A percentile compares a stretch with the other conserved stretches of the same genome.
phyloP scores from a whole-genome alignment of 164 flowering plant genomes.

The Amborella trichopoda region DNA sequence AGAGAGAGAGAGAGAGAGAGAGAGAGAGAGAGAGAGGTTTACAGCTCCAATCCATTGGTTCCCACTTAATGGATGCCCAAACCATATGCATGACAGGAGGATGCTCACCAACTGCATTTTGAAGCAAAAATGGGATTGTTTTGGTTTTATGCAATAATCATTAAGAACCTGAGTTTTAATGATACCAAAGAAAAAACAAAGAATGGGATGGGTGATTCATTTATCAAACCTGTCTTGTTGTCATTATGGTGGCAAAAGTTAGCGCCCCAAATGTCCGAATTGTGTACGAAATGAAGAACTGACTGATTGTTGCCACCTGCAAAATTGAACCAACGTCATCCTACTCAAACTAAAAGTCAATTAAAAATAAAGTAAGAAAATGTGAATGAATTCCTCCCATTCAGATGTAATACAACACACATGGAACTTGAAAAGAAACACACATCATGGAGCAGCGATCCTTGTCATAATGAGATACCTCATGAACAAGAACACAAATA shows the following conservation, averaged over 20 bases:
- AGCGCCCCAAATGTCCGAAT: constrained; percentile 96
- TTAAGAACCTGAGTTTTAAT: background rate
- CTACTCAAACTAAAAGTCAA: background rate
- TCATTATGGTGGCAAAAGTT: constrained; percentile 95
- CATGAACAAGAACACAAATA: no score
- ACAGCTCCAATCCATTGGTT: constrained; percentile 85
- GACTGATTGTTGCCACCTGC: constrained; percentile 96
- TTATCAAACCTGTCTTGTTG: constrained; percentile 76
- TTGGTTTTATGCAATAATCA: no score
- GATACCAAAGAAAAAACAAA: background rate
- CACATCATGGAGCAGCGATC: no score
- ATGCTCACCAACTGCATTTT: constrained; percentile 69
- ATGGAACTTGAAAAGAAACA: no score
- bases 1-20: background rate
- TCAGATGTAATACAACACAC: no score
- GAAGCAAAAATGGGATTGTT: background rate
- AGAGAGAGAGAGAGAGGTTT: no score
- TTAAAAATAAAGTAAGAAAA: background rate
- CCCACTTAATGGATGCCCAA: constrained; percentile 79
- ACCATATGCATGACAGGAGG: constrained; percentile 88
- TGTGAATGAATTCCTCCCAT: no score
- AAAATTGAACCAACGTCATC: constrained; percentile 3
- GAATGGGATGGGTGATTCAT: no score
- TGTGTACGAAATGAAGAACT: constrained; percentile 93
- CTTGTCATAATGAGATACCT: no score